Evolutionary conservation across 148 eudicot species (phyloP).

Genomic region (Gaultheria prostrata): DNA sequence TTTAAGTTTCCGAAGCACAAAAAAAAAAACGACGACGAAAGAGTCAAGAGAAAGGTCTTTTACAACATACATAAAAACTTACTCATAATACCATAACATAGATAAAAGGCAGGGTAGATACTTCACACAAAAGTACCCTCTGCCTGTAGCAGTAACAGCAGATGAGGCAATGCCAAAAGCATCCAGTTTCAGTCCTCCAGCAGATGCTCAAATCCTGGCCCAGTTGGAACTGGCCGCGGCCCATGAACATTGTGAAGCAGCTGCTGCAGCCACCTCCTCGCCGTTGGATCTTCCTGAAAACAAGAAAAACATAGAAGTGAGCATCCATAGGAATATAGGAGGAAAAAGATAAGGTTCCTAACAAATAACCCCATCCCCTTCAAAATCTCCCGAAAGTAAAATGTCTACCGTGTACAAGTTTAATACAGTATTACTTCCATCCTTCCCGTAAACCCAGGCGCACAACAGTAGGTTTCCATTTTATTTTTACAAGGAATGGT

Average conservation of each 20-base stretch:
- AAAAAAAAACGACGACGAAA: no score
- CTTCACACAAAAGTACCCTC: not conserved
- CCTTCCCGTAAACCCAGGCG: not conserved
- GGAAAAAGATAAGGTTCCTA: not conserved
- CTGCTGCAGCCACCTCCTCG: constrained; percentile 86
- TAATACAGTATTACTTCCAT: not conserved
- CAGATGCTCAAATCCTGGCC: constrained; percentile 70
- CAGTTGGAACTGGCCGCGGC: constrained; percentile 43
- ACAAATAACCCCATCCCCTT: no score
- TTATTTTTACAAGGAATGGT: not conserved
- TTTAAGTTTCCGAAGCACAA: no score
- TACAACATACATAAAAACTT: not conserved
- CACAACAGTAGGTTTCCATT: not conserved
- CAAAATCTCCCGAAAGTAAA: not conserved
- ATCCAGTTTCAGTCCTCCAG: constrained; percentile 22
- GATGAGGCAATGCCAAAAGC: constrained; percentile 2
- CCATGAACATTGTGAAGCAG: constrained; percentile 72
- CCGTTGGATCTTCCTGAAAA: constrained; percentile 85
- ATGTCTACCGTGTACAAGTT: not conserved
- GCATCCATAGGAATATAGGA: not conserved
- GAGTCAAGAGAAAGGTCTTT: not conserved
- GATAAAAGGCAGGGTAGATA: not conserved
- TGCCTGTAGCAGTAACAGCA: not conserved
- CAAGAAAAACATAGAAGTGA: not conserved
- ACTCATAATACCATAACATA: not conserved